phyloP scores from a whole-genome alignment of 495 filamentous ascomycete genomes.

The Acidomyces sp. region DNA sequence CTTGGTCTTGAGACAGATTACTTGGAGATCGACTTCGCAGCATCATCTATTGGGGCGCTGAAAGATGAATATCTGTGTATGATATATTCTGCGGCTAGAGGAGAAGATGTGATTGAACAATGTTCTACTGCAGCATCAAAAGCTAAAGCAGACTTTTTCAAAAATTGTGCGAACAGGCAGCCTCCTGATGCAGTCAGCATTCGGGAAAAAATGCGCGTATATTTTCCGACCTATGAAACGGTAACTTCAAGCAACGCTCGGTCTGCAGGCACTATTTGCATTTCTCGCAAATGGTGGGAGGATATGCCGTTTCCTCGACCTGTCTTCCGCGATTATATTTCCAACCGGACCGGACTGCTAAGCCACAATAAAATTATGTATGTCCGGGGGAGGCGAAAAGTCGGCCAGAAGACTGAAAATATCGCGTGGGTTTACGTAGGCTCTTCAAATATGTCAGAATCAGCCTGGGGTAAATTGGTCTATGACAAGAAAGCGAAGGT shows the following conservation, averaged over 20 bases:
- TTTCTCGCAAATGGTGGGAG: slow-evolving; percentile 55
- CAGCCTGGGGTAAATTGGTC: slow-evolving; percentile 73
- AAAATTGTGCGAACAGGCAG: slow-evolving; percentile 12
- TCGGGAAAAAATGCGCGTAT: slow-evolving; percentile 50
- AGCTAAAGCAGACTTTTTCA: slow-evolving; percentile 17
- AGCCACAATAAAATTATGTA: slow-evolving; percentile 86
- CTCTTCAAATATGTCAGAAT: slow-evolving; percentile 82
- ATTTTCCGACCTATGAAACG: slow-evolving; percentile 70
- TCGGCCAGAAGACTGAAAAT: slow-evolving; percentile 1
- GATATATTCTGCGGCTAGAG: slow-evolving; percentile 65
- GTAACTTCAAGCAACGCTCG: slow-evolving; percentile 51
- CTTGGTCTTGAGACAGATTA: slow-evolving; percentile 37
- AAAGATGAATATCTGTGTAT: slow-evolving; percentile 52
- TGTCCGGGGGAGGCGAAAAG: slow-evolving; percentile 38
- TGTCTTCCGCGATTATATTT: slow-evolving; percentile 64
- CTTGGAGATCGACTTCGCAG: slow-evolving; percentile 35
- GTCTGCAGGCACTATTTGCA: slow-evolving; percentile 63
- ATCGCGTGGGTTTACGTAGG: slow-evolving; percentile 75
- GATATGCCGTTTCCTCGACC: slow-evolving; percentile 50
- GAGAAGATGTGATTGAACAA: slow-evolving; percentile 24
- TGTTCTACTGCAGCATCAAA: background rate
- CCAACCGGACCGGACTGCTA: slow-evolving; percentile 49
- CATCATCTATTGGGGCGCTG: slow-evolving; percentile 68
- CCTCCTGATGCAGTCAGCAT: slow-evolving; percentile 27
- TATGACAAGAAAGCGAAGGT: slow-evolving; percentile 49